Percentiles rank a stretch among this genome's conserved stretches.
phyloP scores from a whole-genome alignment of 2,329 filamentous ascomycete genomes.

The Fusarium torreyae region DNA sequence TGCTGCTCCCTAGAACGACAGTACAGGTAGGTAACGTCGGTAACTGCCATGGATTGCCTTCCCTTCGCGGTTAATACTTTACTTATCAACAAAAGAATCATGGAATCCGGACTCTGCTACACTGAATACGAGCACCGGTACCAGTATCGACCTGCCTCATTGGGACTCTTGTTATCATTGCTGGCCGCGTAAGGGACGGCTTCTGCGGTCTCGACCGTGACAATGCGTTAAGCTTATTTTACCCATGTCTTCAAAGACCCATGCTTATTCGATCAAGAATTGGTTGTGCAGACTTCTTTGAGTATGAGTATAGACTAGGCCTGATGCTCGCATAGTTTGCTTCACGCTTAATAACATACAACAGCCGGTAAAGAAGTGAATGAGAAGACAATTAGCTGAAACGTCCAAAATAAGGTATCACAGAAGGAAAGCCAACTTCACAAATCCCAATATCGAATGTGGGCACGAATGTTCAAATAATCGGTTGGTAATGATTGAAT shows the following conservation, averaged over 20 bases:
- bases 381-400: too few species aligned
- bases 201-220: not conserved
- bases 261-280: too few species aligned
- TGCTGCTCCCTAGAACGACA: not conserved
- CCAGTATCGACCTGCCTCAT: conserved; percentile 4
- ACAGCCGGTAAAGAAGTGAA: too few species aligned
- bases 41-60: not conserved
- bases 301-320: not conserved
- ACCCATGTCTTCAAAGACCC: too few species aligned
- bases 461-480: not conserved
- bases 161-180: not conserved
- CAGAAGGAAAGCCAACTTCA: too few species aligned
- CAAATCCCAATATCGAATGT: not conserved
- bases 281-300: not conserved
- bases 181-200: not conserved
- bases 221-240: not conserved
- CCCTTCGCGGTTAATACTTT: not conserved
- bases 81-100: not conserved
- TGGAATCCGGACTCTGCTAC: too few species aligned
- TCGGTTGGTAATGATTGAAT: conserved; percentile 21
- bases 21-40: not conserved
- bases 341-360: too few species aligned
- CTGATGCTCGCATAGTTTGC: too few species aligned
- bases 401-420: too few species aligned
- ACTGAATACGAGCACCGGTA: too few species aligned